Evolutionary conservation across 2,329 filamentous ascomycete species (phyloP).

Genomic region (Pochonia chlamydosporia): DNA sequence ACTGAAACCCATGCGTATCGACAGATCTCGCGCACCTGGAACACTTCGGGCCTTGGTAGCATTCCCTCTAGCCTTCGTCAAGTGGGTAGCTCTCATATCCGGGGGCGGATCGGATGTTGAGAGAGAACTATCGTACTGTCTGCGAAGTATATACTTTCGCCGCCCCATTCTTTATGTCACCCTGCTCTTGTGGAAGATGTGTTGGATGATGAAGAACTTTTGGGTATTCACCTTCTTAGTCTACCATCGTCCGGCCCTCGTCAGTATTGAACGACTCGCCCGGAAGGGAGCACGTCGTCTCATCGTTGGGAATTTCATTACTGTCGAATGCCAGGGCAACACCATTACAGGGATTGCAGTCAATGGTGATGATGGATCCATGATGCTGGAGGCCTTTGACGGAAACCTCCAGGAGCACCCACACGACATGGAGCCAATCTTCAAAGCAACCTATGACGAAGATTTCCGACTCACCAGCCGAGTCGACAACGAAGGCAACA

Average conservation of each 20-base stretch:
- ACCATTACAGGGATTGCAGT: background rate
- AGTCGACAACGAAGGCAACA: slow-evolving; percentile 14
- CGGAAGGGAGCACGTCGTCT: slow-evolving; percentile 23
- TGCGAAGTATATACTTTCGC: slow-evolving; percentile 20
- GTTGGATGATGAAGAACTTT: slow-evolving; percentile 23
- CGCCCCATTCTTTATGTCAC: slow-evolving; percentile 17
- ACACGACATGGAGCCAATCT: slow-evolving; percentile 13
- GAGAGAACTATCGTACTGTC: slow-evolving; percentile 27
- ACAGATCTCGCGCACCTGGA: too few species aligned
- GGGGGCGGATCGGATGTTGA: slow-evolving; percentile 29
- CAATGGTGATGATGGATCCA: background rate
- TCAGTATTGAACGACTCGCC: slow-evolving; percentile 25
- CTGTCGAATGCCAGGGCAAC: background rate
- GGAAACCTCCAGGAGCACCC: slow-evolving; percentile 17
- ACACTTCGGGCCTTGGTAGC: slow-evolving; percentile 13
- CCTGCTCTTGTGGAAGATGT: slow-evolving; percentile 25
- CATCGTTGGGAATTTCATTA: slow-evolving; percentile 15
- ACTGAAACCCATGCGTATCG: background rate
- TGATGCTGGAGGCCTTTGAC: slow-evolving; percentile 24
- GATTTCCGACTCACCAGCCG: slow-evolving; percentile 19
- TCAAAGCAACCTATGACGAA: slow-evolving; percentile 23
- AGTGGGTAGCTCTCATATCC: slow-evolving; percentile 28
- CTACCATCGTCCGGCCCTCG: slow-evolving; percentile 25
- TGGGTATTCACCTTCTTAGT: slow-evolving; percentile 26
- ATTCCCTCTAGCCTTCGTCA: slow-evolving; percentile 20